Evolutionary conservation across 2,329 filamentous ascomycete species (phyloP).

Genomic region (Pleurostoma richardsiae): DNA sequence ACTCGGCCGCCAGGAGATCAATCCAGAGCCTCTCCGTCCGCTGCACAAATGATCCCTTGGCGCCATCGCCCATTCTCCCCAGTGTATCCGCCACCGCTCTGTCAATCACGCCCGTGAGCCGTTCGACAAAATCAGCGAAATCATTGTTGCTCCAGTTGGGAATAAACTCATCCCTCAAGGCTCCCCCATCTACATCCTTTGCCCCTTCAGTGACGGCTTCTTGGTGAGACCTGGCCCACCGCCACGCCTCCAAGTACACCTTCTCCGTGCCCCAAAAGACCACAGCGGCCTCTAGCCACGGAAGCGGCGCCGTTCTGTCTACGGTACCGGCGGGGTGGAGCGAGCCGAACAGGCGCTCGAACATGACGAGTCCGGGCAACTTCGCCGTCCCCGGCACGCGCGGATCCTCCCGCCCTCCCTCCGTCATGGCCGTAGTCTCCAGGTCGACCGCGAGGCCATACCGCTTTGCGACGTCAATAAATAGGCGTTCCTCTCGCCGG

Average conservation of each 20-base stretch:
- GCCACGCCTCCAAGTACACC: conserved; percentile 57
- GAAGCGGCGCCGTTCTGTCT: conserved; percentile 25
- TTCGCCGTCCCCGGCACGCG: conserved; percentile 23
- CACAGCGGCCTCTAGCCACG: conserved; percentile 61
- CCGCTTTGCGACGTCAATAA: conserved; percentile 56
- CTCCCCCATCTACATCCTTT: conserved; percentile 60
- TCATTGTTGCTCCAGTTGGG: conserved; percentile 62
- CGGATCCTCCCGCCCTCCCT: not conserved
- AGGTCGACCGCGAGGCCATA: conserved; percentile 51
- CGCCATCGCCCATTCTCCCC: conserved; percentile 18
- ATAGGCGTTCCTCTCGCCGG: conserved; percentile 62
- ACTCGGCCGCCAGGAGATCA: conserved; percentile 51
- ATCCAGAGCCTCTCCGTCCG: conserved; percentile 38
- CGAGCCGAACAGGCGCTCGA: conserved; percentile 46
- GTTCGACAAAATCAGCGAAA: conserved; percentile 55
- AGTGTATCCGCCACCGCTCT: conserved; percentile 38
- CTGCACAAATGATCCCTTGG: conserved; percentile 26
- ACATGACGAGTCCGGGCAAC: conserved; percentile 30
- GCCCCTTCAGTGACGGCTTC: conserved; percentile 9
- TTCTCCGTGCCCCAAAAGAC: conserved; percentile 76
- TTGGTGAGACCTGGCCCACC: conserved; percentile 37
- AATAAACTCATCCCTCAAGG: conserved; percentile 59
- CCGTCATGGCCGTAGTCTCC: conserved; percentile 6
- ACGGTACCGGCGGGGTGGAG: conserved; percentile 38
- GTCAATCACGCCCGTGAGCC: conserved; percentile 50